Percentiles rank a stretch among this genome's conserved stretches.
Conservation (phyloP, 305 asterid species). For the Fraxinus paxiana region DNA sequence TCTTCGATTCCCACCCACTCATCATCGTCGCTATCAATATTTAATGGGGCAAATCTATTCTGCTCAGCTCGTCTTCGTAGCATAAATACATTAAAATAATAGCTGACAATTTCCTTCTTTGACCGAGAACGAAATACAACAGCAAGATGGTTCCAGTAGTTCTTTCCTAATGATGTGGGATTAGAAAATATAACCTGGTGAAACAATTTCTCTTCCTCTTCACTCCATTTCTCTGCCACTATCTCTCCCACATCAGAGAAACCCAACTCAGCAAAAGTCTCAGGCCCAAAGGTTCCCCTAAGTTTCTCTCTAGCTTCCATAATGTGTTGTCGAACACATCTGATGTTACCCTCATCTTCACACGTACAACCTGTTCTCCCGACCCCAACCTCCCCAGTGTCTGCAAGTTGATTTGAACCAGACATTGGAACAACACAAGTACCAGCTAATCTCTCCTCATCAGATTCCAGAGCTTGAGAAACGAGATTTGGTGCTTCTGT, state of each 20-base stretch:
- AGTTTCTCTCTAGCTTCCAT: constrained; percentile 54
- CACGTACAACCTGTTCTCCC: constrained; percentile 54
- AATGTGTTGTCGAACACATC: constrained; percentile 69
- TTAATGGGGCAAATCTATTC: constrained; percentile 48
- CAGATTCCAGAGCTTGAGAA: constrained; percentile 17
- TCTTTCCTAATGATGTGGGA: constrained; percentile 42
- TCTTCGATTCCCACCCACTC: constrained; percentile 32
- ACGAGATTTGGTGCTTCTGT: constrained; percentile 4
- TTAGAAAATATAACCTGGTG: constrained; percentile 52
- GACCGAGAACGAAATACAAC: constrained; percentile 47
- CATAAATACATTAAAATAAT: constrained; percentile 74
- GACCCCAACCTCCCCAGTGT: constrained; percentile 22
- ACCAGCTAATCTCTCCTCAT: constrained; percentile 38
- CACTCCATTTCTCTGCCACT: constrained; percentile 52
- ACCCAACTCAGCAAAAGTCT: constrained; percentile 48
- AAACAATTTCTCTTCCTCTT: constrained; percentile 50
- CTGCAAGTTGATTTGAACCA: background rate
- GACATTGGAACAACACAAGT: constrained; percentile 35
- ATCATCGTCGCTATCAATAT: constrained; percentile 76
- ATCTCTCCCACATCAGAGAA: constrained; percentile 67
- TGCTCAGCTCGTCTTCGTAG: constrained; percentile 64
- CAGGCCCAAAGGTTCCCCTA: constrained; percentile 45
- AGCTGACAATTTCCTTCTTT: constrained; percentile 59
- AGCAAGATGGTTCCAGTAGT: constrained; percentile 59
- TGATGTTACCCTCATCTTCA: constrained; percentile 54